These are phyloP conservation scores for Apophysomyces variabilis DNA, from an alignment of 371 early-diverging fungal genomes.

Conservation along the genomic window DNA sequence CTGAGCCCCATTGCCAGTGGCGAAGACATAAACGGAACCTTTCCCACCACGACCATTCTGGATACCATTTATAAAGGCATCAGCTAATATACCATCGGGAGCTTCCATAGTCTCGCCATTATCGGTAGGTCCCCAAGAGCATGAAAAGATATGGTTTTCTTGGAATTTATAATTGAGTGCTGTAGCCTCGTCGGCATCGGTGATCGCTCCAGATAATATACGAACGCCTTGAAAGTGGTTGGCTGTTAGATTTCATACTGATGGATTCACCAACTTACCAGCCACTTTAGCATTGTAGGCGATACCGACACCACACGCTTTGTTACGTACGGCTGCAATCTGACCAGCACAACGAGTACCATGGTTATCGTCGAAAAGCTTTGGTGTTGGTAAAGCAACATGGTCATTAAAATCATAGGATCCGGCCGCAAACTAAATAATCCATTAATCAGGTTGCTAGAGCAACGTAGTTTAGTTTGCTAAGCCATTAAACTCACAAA, in stretches of 20 bases:
- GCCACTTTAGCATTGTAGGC: slow-evolving; percentile 89
- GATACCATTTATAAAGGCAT: slow-evolving; percentile 85
- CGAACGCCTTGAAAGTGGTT: slow-evolving; percentile 67
- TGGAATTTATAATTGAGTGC: slow-evolving; percentile 89
- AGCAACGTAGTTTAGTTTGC: no score
- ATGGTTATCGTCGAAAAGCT: slow-evolving; percentile 82
- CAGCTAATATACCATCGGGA: slow-evolving; percentile 77
- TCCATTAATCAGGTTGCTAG: slow-evolving; percentile 1
- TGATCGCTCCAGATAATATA: slow-evolving; percentile 87
- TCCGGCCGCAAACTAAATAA: slow-evolving; percentile 71
- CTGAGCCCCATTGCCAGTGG: slow-evolving; percentile 92
- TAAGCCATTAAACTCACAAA: slow-evolving; percentile 68
- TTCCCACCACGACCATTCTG: slow-evolving; percentile 83
- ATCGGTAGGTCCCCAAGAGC: slow-evolving; percentile 96
- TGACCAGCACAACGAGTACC: slow-evolving; percentile 98
- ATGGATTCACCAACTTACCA: slow-evolving; percentile 46
- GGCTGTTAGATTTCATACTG: background rate
- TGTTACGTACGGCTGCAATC: slow-evolving; percentile 89
- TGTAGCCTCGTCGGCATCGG: slow-evolving; percentile 89
- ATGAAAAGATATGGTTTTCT: slow-evolving; percentile 91
- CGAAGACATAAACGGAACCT: slow-evolving; percentile 94
- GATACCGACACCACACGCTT: slow-evolving; percentile 95
- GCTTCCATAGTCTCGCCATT: slow-evolving; percentile 90
- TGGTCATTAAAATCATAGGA: slow-evolving; percentile 95
- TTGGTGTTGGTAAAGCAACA: slow-evolving; percentile 76